Base-by-base conservation (phyloP, 1,284 basidiomycete species). In the Austroboletus niveus region DNA sequence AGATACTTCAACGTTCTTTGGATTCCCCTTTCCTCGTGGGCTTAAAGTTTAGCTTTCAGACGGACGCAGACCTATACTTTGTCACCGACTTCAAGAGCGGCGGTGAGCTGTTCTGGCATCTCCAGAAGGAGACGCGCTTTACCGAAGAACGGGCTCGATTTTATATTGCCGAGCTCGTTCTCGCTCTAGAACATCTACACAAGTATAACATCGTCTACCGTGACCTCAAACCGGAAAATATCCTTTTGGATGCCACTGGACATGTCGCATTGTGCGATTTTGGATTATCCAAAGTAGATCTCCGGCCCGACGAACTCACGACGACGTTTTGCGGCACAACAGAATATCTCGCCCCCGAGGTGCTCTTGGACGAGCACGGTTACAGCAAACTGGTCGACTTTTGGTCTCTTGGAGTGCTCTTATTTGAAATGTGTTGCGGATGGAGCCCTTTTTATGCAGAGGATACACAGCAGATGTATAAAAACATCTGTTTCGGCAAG, bases 401-500 rank as follows among this genome's bases (percentile, higher is more conserved):
- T 69, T 99, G 97, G 97, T 93, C 89, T 46, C 75, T 98, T 11
- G 95, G 94, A 46, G 94, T 95, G 15, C 77, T 93, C 40, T 75
- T 95, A 32, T 95, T 95, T 64, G 93, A 95, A 72, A 99, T 99
- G 97, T 99, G 96, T 69, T 99, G 97, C 64, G 97, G 97, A 15
- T 99, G 97, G 97, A 94, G 91, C 69, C 97, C 97, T 35, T 99
- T 99, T 76, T 99, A 99, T 67, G 96, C 96, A 14, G 97, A 99
- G 65, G 97, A 99, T 69, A 98, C 94, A 15, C 96, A 99, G 70
- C 93, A 98, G 73, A 99, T 99, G 97, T 99, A 99, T 78, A 94
- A 94, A 80, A 92, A 96, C 76, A 99, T 99, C 61, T 98, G 94
- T 70, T 94, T 94, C 71, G 97, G 97, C 59, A 99, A 98, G 81